Base-by-base conservation (phyloP, 805 yeast species). In the Candida easanensis region DNA sequence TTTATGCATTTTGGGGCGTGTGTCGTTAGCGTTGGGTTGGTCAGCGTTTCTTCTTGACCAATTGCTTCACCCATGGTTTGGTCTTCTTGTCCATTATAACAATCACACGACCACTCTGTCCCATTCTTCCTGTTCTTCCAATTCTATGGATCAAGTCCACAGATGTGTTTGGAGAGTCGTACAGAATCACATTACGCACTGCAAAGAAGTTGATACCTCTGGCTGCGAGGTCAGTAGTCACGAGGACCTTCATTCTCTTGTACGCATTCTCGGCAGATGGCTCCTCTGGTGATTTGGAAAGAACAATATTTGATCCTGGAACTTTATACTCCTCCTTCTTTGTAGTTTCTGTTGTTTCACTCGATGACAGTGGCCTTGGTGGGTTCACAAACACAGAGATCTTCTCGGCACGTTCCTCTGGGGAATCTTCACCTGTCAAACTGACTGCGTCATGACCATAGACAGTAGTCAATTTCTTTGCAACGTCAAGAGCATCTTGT, bases 71-170 rank as follows among this genome's bases (percentile, higher is more conserved):
- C 88, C 95, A 88, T 4, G 85, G 73, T 53, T 83, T 82, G n/a
- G 76, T 72, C 38, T 72, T 64, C 49, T 81, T 80, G 48, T 82
- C 84, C 21, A 84, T 82, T 39, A 91, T 78, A 56, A 93, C 69
- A 49, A 88, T 83, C 2, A 88, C 97, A 48, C 96, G 74, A 13
- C 99, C 99, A 28, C 84, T 73, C 57, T 84, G 88, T 35, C 84
- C 86, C 85, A 90, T 82, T 61, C 99, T 70, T 3, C 97, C 97
- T 0, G 97, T 91, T 65, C 99, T 77, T 1, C 99, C 99, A 1
- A 88, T 84, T 48, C 99, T 71, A 61, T 91, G 98, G 17, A 91
- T 80, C 46, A 91, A 69, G 63, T 91, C 98, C 16, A 88, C 82
- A 0, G 97, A 78, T 4, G 84, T 82, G 41, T 76, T 75, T 5